A percentile compares a stretch with the other conserved stretches of the same genome.
phyloP scores from a whole-genome alignment of 345 rosid genomes.

The Turnera subulata region DNA sequence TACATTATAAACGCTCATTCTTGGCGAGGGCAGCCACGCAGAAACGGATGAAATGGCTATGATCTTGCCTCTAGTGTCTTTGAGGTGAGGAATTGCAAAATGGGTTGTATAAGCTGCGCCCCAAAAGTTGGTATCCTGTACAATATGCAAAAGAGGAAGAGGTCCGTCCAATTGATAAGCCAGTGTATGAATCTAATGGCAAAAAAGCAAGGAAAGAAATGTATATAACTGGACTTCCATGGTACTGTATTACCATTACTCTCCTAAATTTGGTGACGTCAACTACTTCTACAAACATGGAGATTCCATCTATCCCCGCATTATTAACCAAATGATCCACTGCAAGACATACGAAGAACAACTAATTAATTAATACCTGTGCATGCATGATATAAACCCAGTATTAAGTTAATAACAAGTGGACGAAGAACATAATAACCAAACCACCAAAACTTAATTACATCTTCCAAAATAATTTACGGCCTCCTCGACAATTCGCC shows the following conservation, averaged over 20 bases:
- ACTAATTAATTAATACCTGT: too few relatives aligned
- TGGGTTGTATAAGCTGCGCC: conserved; percentile 37
- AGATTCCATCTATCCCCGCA: conserved; percentile 3
- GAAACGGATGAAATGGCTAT: conserved; percentile 25
- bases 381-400: too few relatives aligned
- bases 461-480: conserved; percentile 24
- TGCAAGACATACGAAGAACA: background rate
- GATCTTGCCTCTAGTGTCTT: conserved; percentile 43
- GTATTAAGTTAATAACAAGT: too few relatives aligned
- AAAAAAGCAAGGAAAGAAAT: too few relatives aligned
- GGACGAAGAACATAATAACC: too few relatives aligned
- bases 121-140: conserved; percentile 48
- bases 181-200: too few relatives aligned
- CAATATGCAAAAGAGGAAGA: background rate
- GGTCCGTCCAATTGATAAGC: too few relatives aligned
- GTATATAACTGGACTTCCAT: too few relatives aligned
- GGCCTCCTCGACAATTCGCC: conserved; percentile 17
- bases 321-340: conserved; percentile 29
- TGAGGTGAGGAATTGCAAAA: conserved; percentile 45
- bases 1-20: conserved; percentile 33
- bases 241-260: background rate
- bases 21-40: conserved; percentile 23
- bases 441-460: conserved; percentile 3
- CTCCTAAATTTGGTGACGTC: conserved; percentile 4
- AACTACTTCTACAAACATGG: background rate